Percentiles rank a stretch among this genome's conserved stretches.
Evolutionary conservation across 169 alveolate genomes (phyloP).

Genomic region (Miamiensis avidus): DNA sequence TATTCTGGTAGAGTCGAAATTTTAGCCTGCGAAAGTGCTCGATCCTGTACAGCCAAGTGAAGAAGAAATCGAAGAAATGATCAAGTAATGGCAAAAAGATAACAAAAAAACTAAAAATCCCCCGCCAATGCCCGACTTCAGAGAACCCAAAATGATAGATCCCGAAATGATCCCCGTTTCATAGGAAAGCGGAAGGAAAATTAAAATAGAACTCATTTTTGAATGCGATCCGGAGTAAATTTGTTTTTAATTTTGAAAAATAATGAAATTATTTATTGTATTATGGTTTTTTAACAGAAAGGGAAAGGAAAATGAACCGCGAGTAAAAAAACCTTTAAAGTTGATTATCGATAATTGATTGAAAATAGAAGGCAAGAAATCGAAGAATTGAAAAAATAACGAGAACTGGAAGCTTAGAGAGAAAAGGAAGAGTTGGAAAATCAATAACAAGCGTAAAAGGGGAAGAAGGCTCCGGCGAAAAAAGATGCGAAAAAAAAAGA

Average conservation of each 20-base stretch:
- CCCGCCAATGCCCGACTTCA: conserved; percentile 4
- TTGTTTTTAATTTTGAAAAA: too few species aligned
- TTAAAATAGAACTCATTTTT: not conserved
- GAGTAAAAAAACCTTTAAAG: not conserved
- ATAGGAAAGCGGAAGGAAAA: not conserved
- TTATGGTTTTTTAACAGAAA: not conserved
- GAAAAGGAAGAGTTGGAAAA: not conserved
- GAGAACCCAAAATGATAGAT: not conserved
- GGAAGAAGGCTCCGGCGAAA: not conserved
- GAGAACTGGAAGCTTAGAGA: not conserved
- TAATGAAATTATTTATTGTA: not conserved
- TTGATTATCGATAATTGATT: not conserved
- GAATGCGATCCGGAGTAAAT: not conserved
- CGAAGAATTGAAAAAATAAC: not conserved
- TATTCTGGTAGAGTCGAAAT: not conserved
- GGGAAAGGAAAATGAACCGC: not conserved
- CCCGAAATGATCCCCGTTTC: not conserved
- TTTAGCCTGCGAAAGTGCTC: not conserved
- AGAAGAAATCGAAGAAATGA: conserved; percentile 3
- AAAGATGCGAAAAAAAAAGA: conserved; percentile 1
- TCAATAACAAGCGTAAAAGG: not conserved
- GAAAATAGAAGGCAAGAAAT: not conserved
- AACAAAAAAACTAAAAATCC: conserved; percentile 3
- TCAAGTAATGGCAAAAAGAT: not conserved
- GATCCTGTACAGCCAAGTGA: not conserved